Base-by-base conservation (phyloP, 2,329 filamentous ascomycete genomes). In the Aureobasidium sp. region DNA sequence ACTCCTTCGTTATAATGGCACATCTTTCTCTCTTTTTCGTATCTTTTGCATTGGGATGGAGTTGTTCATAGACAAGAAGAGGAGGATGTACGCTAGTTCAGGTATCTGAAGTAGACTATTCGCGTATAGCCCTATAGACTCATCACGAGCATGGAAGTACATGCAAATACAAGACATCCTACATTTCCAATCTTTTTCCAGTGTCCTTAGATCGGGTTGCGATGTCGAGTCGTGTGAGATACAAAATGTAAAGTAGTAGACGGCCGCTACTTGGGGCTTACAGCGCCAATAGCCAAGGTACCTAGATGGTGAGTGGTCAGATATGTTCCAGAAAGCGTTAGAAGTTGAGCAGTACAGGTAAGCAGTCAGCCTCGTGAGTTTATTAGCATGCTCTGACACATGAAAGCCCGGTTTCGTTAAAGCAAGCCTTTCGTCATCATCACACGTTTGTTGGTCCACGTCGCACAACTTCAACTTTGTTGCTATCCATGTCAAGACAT, bases 1-100 rank as follows among this genome's bases (percentile, higher is more conserved):
- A 36, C 14, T 6, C 48, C 29, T 16, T 55, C 7, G 11, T 50
- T 50, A 3, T 42, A 34, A 50, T 59, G 44, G 57, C 42, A 30
- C 14, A 30, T 27, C 14, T 47, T 49, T 59, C 25, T 21, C 21
- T 21, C 21, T 21, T 21, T 21, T 45, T 39, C 42, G 41, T 58
- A 58, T 58, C 21, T 58, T 58, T 30, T 49, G 57, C 57, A 59
- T 59, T 50, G 57, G 57, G 57, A 57, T 59, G 57, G 57, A 47
- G 57, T 59, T 59, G 6, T 57, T 59, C 30, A 1, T 45, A 51
- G 45, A 60, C 25, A 34, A 54, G 45, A 48, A 21, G 27, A 8
- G 47, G 27, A 25, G n/a, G 58, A 37, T 50, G 47, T 39, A 34
- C 45, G 10, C 48, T 21, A 21, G 21, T 21, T 21, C 21, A 21